Percentiles rank a stretch among this genome's conserved stretches.
These are phyloP conservation scores for Tetrapisispora fleetii DNA, from an alignment of 805 yeast genomes.

Conservation along the genomic window DNA sequence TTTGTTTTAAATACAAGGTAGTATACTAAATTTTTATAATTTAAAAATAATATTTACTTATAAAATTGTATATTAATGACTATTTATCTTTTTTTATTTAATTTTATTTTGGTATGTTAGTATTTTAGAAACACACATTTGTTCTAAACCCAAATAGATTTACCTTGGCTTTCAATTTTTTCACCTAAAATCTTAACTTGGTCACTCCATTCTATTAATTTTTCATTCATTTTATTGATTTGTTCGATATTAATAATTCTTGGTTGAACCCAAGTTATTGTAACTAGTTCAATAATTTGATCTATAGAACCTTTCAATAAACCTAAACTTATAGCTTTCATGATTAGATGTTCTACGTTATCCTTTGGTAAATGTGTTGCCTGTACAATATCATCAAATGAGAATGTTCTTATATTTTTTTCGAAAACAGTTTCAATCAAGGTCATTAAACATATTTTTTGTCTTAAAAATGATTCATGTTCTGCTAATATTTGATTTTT, in stretches of 20 bases:
- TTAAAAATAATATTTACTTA: not conserved
- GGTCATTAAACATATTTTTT: constrained; percentile 87
- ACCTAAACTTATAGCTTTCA: constrained; percentile 81
- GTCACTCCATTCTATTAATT: constrained; percentile 67
- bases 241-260: constrained; percentile 79
- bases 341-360: constrained; percentile 80
- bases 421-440: constrained; percentile 81
- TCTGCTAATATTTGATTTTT: constrained; percentile 47
- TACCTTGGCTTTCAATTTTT: constrained; percentile 52
- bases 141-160: constrained; percentile 50
- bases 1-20: not conserved
- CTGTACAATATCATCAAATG: constrained; percentile 61
- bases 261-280: constrained; percentile 93
- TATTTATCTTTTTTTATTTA: no score
- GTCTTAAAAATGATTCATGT: constrained; percentile 61
- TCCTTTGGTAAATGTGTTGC: constrained; percentile 53
- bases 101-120: not conserved
- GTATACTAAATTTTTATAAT: not conserved
- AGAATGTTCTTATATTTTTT: constrained; percentile 60
- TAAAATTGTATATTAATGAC: not conserved
- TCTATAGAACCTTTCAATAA: constrained; percentile 85
- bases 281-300: constrained; percentile 69
- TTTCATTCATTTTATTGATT: constrained; percentile 62
- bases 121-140: not conserved
- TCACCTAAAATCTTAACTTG: constrained; percentile 58